These are phyloP conservation scores for Clavulina sp. DNA, from an alignment of 768 basidiomycete genomes.

Conservation along the genomic window DNA sequence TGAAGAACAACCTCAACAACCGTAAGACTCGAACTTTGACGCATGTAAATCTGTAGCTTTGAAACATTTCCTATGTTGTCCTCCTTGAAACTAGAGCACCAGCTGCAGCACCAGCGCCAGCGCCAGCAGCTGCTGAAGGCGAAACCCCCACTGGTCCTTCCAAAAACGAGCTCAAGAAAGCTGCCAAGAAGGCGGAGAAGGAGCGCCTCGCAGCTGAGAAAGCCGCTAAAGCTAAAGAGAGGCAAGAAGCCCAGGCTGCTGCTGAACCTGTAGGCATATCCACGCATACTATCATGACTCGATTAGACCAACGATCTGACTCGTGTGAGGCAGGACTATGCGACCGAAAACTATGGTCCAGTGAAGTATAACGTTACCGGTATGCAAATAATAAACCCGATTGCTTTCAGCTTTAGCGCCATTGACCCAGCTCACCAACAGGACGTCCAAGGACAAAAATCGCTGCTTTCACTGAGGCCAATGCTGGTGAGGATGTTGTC, in stretches of 20 bases:
- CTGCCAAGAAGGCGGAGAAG: conserved; percentile 80
- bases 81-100: not conserved
- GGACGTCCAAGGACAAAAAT: conserved; percentile 45
- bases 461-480: conserved; percentile 35
- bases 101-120: too few species aligned
- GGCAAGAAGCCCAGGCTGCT: conserved; percentile 46
- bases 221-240: conserved; percentile 60
- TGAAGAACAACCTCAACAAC: too few species aligned
- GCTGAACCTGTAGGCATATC: conserved; percentile 35
- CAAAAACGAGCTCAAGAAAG: conserved; percentile 84
- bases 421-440: conserved; percentile 8
- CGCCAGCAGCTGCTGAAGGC: not conserved
- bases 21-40: too few species aligned
- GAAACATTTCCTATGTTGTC: too few species aligned
- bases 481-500: conserved; percentile 58
- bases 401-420: not conserved
- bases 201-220: conserved; percentile 77
- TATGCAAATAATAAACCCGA: conserved; percentile 10
- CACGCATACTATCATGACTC: not conserved
- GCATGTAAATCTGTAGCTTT: too few species aligned
- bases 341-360: conserved; percentile 65
- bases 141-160: conserved; percentile 32
- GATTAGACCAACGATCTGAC: not conserved
- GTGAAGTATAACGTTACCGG: conserved; percentile 52
- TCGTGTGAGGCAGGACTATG: conserved; percentile 40